A percentile compares a stretch with the other conserved stretches of the same genome.
These are phyloP conservation scores for Bipolaris gigantea DNA, from an alignment of 2,329 filamentous ascomycete species.

Conservation along the genomic window DNA sequence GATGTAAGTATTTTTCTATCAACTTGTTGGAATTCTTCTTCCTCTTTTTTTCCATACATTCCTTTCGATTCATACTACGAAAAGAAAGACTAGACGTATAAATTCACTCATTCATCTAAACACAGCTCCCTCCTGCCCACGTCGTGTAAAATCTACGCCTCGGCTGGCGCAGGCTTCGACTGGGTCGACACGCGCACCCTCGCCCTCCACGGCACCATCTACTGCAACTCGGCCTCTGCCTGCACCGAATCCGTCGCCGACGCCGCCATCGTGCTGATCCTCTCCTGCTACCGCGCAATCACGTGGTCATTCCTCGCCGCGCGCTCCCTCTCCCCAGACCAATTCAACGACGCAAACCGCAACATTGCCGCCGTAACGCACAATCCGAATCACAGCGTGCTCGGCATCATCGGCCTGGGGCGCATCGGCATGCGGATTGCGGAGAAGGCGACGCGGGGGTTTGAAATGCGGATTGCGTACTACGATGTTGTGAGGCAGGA, in stretches of 20 bases:
- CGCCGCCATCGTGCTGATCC: constrained; percentile 68
- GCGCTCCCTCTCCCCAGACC: constrained; percentile 45
- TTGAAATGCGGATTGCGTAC: constrained; percentile 70
- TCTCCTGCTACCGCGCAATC: constrained; percentile 69
- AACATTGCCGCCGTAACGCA: constrained; percentile 62
- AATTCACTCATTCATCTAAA: too few relatives aligned
- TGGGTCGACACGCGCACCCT: constrained; percentile 64
- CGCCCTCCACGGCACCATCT: constrained; percentile 65
- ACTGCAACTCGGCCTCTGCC: constrained; percentile 72
- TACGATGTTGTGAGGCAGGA: constrained; percentile 59
- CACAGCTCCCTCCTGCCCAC: constrained; percentile 47
- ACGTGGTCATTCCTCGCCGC: constrained; percentile 65
- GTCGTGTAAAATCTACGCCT: constrained; percentile 60
- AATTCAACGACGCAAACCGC: constrained; percentile 63
- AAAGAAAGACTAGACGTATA: too few relatives aligned
- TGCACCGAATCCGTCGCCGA: constrained; percentile 75
- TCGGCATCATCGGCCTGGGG: constrained; percentile 71
- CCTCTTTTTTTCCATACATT: too few relatives aligned
- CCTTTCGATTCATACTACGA: too few relatives aligned
- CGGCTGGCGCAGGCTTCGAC: constrained; percentile 65
- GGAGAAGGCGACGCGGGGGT: constrained; percentile 58
- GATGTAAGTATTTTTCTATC: constrained; percentile 41
- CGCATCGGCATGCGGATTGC: constrained; percentile 58
- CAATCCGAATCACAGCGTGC: constrained; percentile 62
- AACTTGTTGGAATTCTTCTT: too few relatives aligned